Percentiles rank a stretch among this genome's conserved stretches.
Evolutionary conservation across 2,329 filamentous ascomycete genomes (phyloP).

Genomic region (Alternaria triticimaculans): DNA sequence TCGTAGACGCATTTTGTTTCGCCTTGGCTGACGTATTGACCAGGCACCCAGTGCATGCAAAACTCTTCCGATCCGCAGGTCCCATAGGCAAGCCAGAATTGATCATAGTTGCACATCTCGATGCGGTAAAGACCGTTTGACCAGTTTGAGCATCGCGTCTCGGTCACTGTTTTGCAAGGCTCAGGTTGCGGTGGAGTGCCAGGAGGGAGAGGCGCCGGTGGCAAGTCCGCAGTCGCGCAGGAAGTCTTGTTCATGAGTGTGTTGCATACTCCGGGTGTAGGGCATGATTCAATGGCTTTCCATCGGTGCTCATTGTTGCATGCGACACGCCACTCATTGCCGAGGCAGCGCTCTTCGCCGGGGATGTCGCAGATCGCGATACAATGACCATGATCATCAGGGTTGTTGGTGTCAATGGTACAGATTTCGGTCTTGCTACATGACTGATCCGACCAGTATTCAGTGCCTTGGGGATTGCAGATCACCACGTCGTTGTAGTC

Average conservation of each 20-base stretch:
- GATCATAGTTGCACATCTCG: not conserved
- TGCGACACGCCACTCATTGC: not conserved
- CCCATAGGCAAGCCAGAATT: not conserved
- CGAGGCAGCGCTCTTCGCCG: conserved; percentile 1
- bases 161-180: not conserved
- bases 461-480: not conserved
- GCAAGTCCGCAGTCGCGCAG: not conserved
- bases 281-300: not conserved
- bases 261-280: not conserved
- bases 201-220: not conserved
- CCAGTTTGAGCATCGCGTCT: not conserved
- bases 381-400: not conserved
- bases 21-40: not conserved
- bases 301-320: not conserved
- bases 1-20: not conserved
- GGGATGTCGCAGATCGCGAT: not conserved
- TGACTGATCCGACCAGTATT: not conserved
- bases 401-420: not conserved
- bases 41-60: not conserved
- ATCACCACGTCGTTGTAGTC: not conserved
- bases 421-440: not conserved
- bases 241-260: not conserved
- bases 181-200: not conserved
- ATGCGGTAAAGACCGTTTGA: not conserved
- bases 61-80: not conserved